These are phyloP conservation scores for Diversispora eburnea DNA, from an alignment of 192 early-diverging fungal species.

Conservation along the genomic window DNA sequence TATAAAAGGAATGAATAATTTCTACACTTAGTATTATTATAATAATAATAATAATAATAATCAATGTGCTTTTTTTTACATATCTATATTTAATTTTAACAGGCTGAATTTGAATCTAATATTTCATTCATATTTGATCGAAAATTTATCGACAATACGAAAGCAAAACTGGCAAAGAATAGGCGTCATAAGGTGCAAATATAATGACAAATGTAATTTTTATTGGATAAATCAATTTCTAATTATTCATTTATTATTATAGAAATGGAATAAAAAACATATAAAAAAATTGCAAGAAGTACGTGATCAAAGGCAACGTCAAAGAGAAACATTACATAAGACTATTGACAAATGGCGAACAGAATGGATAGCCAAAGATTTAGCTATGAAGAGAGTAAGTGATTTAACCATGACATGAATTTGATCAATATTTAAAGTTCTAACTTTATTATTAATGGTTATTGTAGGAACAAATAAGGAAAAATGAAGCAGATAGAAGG, in stretches of 20 bases:
- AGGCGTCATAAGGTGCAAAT: constrained; percentile 24
- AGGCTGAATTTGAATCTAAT: neutral
- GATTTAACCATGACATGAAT: neutral
- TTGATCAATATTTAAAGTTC: neutral
- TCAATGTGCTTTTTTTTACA: neutral
- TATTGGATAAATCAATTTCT: neutral
- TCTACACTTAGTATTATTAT: neutral
- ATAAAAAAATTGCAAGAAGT: constrained; percentile 29
- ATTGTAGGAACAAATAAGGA: constrained; percentile 28
- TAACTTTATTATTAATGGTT: neutral
- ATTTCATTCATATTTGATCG: neutral
- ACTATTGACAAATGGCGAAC: constrained; percentile 33
- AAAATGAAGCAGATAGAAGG: constrained; percentile 23
- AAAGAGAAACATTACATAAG: constrained; percentile 32
- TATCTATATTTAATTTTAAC: neutral
- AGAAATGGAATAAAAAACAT: constrained; percentile 32
- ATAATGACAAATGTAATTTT: neutral
- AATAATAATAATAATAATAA: too few species aligned
- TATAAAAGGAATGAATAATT: neutral
- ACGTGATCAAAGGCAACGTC: constrained; percentile 28
- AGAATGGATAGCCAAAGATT: constrained; percentile 28
- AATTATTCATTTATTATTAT: neutral
- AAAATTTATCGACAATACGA: constrained; percentile 8
- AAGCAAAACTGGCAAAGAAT: constrained; percentile 23
- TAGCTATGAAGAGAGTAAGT: constrained; percentile 28